Evolutionary conservation across 176 grass and related monocot species (phyloP).

Genomic region (Coix lacrymajobi): DNA sequence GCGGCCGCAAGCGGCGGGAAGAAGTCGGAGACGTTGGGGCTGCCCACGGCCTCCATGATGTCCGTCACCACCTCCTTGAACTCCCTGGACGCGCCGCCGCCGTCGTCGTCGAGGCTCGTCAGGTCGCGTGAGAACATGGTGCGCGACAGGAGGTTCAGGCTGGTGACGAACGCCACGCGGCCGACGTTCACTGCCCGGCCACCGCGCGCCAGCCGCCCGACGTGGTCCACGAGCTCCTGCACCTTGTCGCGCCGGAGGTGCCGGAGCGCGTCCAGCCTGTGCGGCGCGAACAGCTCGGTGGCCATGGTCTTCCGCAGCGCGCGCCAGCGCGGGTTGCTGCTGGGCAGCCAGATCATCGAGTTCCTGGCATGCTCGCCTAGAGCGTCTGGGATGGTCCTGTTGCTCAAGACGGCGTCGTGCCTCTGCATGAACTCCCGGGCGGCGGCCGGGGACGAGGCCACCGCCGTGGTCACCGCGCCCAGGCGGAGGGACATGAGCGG

Average conservation of each 20-base stretch:
- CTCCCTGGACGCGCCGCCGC: not conserved
- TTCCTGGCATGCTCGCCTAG: not conserved
- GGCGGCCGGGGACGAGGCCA: not conserved
- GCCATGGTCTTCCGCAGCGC: constrained; percentile 15
- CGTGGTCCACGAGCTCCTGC: not conserved
- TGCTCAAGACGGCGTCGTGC: constrained; percentile 26
- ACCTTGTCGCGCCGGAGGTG: constrained; percentile 6
- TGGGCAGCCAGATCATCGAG: not conserved
- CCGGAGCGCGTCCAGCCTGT: constrained; percentile 9
- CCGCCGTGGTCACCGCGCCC: constrained; percentile 26
- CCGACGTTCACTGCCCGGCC: constrained; percentile 20
- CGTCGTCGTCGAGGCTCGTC: not conserved
- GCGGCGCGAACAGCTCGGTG: constrained; percentile 24
- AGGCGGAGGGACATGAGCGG: constrained; percentile 35
- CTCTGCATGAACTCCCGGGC: constrained; percentile 33
- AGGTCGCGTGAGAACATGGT: constrained; percentile 50
- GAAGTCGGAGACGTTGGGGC: constrained; percentile 52
- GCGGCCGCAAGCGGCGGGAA: constrained; percentile 37
- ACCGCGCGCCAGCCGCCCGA: not conserved
- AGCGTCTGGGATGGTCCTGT: not conserved
- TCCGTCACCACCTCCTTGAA: constrained; percentile 19
- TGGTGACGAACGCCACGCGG: constrained; percentile 37
- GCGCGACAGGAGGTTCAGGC: constrained; percentile 38
- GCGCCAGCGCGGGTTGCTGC: not conserved
- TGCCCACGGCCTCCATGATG: constrained; percentile 23